Evolutionary conservation across 108 stramenopile species (phyloP), one percentile per base, ranked within the genome.

Genomic region (Bacterosira constricta): DNA sequence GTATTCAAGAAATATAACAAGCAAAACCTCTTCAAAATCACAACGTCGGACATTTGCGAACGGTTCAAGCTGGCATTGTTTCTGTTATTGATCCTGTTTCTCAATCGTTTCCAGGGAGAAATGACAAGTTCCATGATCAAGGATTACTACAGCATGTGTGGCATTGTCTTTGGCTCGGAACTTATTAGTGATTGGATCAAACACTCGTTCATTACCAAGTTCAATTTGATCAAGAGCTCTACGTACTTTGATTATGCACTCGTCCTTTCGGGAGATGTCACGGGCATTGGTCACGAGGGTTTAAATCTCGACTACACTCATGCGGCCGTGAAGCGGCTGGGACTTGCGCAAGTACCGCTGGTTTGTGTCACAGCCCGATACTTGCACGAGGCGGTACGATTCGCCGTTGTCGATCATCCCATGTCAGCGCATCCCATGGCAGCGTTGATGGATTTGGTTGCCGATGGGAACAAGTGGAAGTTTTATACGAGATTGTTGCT

Each of bases 1-100:
- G 99, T 99, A 15, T 98, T 99, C 86, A 99, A 99, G 86, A 98
- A 97, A 66, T 98, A 97, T 85, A 97, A 96, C 84, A 88, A 93
- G 68, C 85, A 96, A 34, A 95, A 90, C 69, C 81, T 99, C 4
- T 99, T 99, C 85, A 97, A 99, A 67, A 92, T 98, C 31, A 84
- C 95, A 9, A 94, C 96, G 47, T 81, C 85, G 41, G 92, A 93
- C 80, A 88, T 93, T 45, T 90, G 90, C 58, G 90, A 95, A 54
- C 84, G 93, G 17, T 90, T 93, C 84, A 94, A 97, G 77, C 71
- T 96, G 60, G 85, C 80, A n/a, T 47, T 93, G 39, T 91, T 95
- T 67, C 75, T 95, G 21, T 51, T 84, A 0, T 82, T 96, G 47
- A 86, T 92, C 26, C 77, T 96, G 23, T 54, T 85, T 27, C 84